Conservation (phyloP, 2,329 filamentous ascomycete genomes). For the Penicillium sp. region DNA sequence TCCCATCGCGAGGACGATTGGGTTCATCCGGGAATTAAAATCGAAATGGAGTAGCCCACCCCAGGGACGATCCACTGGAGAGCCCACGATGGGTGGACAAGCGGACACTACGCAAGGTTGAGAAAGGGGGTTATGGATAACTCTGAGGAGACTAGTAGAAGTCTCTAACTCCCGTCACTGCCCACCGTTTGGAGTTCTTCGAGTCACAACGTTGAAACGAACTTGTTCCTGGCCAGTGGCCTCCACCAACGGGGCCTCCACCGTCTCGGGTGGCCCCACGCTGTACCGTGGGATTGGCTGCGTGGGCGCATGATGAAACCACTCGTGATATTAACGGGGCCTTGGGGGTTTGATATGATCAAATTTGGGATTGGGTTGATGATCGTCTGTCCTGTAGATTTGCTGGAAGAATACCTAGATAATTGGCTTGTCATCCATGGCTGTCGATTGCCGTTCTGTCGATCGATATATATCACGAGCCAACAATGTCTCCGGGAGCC, state of each 20-base stretch:
- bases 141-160: background rate
- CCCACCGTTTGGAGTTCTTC: constrained; percentile 13
- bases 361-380: background rate
- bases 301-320: constrained; percentile 26
- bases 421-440: no score
- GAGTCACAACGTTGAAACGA: constrained; percentile 13
- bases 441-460: no score
- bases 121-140: background rate
- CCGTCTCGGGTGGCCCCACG: constrained; percentile 24
- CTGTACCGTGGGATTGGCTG: constrained; percentile 19
- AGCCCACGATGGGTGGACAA: background rate
- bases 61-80: constrained; percentile 10
- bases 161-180: constrained; percentile 2
- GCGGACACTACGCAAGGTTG: background rate
- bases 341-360: background rate
- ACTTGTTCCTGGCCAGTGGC: constrained; percentile 14
- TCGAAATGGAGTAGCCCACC: constrained; percentile 14
- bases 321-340: constrained; percentile 1
- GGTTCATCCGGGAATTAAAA: constrained; percentile 8
- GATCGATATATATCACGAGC: no score
- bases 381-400: no score
- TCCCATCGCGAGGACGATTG: constrained; percentile 4
- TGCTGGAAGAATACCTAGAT: no score
- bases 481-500: no score
- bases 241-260: constrained; percentile 10